A percentile compares a stretch with the other conserved stretches of the same genome.
phyloP scores from a whole-genome alignment of 163 green algal species.

The Smithsoniella earleae region DNA sequence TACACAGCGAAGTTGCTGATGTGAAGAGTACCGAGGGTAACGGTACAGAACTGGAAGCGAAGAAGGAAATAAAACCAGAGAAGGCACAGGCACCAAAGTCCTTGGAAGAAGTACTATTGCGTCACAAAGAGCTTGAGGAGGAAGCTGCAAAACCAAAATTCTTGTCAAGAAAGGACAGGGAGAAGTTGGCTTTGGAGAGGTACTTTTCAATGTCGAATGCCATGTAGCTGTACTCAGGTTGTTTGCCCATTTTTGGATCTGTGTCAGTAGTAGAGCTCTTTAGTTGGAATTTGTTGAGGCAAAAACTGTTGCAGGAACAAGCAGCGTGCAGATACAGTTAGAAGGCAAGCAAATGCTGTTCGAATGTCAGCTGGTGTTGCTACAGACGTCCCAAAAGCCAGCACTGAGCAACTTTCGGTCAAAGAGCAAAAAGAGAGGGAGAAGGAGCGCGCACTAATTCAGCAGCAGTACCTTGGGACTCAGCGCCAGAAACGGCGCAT shows the following conservation, averaged over 20 bases:
- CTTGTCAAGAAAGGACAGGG: constrained; percentile 76
- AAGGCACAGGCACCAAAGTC: constrained; percentile 17
- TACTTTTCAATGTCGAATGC: background rate
- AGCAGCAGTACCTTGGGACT: constrained; percentile 78
- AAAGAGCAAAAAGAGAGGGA: constrained; percentile 45
- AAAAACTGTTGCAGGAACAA: constrained; percentile 26
- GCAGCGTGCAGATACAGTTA: background rate
- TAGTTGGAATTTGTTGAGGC: too few species aligned
- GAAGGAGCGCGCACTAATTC: constrained; percentile 72
- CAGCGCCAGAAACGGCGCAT: constrained; percentile 49
- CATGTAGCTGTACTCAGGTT: background rate
- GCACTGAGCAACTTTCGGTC: constrained; percentile 2
- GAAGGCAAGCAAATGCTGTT: background rate
- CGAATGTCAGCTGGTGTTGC: background rate
- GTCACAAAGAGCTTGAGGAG: constrained; percentile 13
- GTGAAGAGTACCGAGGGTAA: background rate
- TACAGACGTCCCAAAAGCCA: background rate
- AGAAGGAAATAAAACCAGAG: background rate
- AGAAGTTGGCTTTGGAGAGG: constrained; percentile 66
- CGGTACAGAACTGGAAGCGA: background rate
- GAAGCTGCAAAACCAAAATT: constrained; percentile 66
- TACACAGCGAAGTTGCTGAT: background rate
- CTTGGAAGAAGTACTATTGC: background rate
- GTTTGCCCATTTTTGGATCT: background rate
- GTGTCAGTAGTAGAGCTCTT: too few species aligned